Evolutionary conservation across 2,329 filamentous ascomycete species (phyloP).

Genomic region (Epichloe glyceriae): DNA sequence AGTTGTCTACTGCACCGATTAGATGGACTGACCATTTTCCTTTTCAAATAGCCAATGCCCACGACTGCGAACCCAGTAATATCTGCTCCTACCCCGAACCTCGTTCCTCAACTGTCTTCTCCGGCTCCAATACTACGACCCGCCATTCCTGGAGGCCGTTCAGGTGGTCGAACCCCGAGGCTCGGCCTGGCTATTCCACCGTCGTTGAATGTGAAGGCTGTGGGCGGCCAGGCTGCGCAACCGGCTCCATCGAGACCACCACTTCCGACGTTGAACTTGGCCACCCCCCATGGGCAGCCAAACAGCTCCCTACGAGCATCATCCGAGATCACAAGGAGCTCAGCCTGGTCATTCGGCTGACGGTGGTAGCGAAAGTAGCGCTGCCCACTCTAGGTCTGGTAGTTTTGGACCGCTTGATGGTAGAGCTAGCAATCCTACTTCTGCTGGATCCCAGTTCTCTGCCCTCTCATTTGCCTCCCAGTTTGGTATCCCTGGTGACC

Average conservation of each 20-base stretch:
- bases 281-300: constrained; percentile 76
- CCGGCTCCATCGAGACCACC: constrained; percentile 32
- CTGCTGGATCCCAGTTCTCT: constrained; percentile 78
- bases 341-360: constrained; percentile 54
- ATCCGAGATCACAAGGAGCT: constrained; percentile 34
- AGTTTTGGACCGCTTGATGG: constrained; percentile 71
- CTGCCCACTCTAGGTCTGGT: constrained; percentile 66
- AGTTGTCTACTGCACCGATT: background rate
- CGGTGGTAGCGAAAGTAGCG: constrained; percentile 68
- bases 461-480: constrained; percentile 67
- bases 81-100: constrained; percentile 20
- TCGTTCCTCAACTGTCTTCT: constrained; percentile 52
- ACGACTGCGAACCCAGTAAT: constrained; percentile 13
- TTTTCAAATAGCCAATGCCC: constrained; percentile 10
- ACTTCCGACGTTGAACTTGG: constrained; percentile 69
- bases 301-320: constrained; percentile 56
- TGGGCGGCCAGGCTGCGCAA: constrained; percentile 36
- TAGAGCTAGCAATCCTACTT: constrained; percentile 66
- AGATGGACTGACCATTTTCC: constrained; percentile 1
- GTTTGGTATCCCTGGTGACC: constrained; percentile 52
- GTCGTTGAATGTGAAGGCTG: constrained; percentile 69
- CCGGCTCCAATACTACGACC: constrained; percentile 72
- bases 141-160: constrained; percentile 60
- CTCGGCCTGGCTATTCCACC: constrained; percentile 84
- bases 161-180: constrained; percentile 55